Base-by-base conservation (phyloP, 768 basidiomycete species). In the Lentinula lateritia region DNA sequence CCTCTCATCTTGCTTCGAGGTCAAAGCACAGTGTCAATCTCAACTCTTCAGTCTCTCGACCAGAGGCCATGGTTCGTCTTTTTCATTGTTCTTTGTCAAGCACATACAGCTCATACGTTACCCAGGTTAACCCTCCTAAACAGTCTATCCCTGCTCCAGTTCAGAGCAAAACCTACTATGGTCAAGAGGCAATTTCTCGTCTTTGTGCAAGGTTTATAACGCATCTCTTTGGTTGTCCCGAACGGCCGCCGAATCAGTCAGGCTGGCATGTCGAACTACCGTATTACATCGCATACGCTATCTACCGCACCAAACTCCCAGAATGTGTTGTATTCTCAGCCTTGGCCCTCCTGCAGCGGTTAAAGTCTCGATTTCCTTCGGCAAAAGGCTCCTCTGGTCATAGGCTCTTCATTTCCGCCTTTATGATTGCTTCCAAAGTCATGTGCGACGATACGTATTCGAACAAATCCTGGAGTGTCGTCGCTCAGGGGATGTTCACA, bases 381-480 rank as follows among this genome's bases (percentile, higher is more conserved):
- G 93, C 93, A 8, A 84, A 90, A 32, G 93, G 94, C 8, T 93
- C 91, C 1, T 93, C 91, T 0, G 93, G 93, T 23, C 93, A 97
- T 70, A 83, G 93, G 0, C 76, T 97, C 9, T 95, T 94, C 76
- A 90, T 95, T 50, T 93, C 92, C 1, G 92, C 93, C 0, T 93
- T 93, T 73, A 95, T 95, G 93, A 91, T 95, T 69, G 85, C 91
- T 2, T 89, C 87, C 8, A 93, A 93, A 69, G 89, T 94, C 23
- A 89, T 93, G 55, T 94, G 93, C 75, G 93, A 95, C 76, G 93
- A 95, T 68, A 95, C 92, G 0, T 95, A 95, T 71, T 92, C 90
- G 12, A 95, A 95, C 81, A 93, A 93, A 70, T 91, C 89, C 0
- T 95, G 93, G 93, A 84, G 85, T 3, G 89, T 95, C 45, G 93